Conservation (phyloP, 192 early-diverging fungal species). For the Gorgonomyces haynaldii region DNA sequence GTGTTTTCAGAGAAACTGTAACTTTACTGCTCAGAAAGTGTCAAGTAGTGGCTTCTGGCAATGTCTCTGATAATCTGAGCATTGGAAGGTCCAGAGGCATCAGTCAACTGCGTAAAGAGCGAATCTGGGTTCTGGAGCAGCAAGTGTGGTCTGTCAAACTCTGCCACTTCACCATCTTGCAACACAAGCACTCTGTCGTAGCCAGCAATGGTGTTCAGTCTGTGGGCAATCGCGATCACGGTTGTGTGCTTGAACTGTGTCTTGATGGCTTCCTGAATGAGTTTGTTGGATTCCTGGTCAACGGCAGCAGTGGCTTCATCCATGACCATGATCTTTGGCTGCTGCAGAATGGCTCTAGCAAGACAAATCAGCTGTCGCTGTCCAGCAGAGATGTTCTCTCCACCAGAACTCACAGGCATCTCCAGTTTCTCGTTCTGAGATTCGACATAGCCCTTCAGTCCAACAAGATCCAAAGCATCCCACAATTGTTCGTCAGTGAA, state of each 20-base stretch:
- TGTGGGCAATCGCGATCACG: constrained; percentile 63
- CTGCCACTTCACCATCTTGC: constrained; percentile 1
- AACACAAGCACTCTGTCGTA: constrained; percentile 12
- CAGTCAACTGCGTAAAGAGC: constrained; percentile 24
- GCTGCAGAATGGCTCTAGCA: constrained; percentile 29
- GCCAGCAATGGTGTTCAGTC: constrained; percentile 46
- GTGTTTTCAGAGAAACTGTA: no score
- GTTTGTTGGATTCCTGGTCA: constrained; percentile 54
- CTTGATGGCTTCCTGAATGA: constrained; percentile 55
- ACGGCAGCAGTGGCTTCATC: constrained; percentile 11
- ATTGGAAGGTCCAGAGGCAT: constrained; percentile 32
- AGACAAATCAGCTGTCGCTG: constrained; percentile 35
- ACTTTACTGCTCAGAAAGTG: no score
- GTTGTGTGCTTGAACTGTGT: constrained; percentile 42
- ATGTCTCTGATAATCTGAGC: constrained; percentile 25
- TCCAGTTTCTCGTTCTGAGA: constrained; percentile 16
- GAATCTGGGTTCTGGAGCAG: constrained; percentile 14
- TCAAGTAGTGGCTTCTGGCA: constrained; percentile 1
- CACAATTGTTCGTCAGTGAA: constrained; percentile 10
- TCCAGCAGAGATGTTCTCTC: constrained; percentile 19
- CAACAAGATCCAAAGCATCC: constrained; percentile 10
- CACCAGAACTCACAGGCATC: constrained; percentile 16
- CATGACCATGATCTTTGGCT: constrained; percentile 13
- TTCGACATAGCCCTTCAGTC: constrained; percentile 31
- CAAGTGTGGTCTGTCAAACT: constrained; percentile 17